These are phyloP conservation scores for Backusella psychrophila DNA, from an alignment of 192 early-diverging fungal genomes.

Conservation along the genomic window DNA sequence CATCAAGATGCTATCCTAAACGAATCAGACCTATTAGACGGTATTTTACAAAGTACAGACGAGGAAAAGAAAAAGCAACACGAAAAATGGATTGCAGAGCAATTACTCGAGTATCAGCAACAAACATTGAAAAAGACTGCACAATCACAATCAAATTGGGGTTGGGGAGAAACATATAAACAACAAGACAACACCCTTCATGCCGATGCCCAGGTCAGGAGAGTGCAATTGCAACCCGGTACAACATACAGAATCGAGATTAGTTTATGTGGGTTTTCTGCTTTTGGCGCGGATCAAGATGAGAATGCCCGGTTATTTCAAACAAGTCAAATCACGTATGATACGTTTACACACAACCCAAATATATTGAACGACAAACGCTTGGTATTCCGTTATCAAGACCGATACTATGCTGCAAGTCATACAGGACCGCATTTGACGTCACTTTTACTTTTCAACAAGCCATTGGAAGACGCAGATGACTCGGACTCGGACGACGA, in stretches of 20 bases:
- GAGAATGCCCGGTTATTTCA: constrained; percentile 49
- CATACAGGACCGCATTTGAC: constrained; percentile 61
- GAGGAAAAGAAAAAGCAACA: neutral
- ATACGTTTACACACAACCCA: constrained; percentile 52
- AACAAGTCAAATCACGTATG: constrained; percentile 49
- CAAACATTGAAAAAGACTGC: neutral
- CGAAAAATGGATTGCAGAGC: neutral
- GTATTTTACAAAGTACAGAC: neutral
- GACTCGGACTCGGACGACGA: constrained; percentile 28
- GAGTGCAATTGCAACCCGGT: constrained; percentile 34
- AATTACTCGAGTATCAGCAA: neutral
- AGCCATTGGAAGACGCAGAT: constrained; percentile 12
- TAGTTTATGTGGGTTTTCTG: constrained; percentile 52
- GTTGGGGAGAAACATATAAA: neutral
- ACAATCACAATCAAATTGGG: neutral
- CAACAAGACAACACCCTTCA: neutral
- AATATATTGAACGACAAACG: constrained; percentile 50
- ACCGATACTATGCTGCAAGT: constrained; percentile 61
- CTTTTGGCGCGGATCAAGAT: constrained; percentile 41
- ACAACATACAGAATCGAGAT: constrained; percentile 46
- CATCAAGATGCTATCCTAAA: neutral
- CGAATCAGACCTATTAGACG: neutral
- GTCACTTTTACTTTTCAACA: constrained; percentile 50
- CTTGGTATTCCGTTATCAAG: constrained; percentile 54
- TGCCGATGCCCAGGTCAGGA: neutral